Percentiles rank a stretch among this genome's conserved stretches.
phyloP scores from a whole-genome alignment of 1,284 basidiomycete genomes.

The Fomitopsis palustris region DNA sequence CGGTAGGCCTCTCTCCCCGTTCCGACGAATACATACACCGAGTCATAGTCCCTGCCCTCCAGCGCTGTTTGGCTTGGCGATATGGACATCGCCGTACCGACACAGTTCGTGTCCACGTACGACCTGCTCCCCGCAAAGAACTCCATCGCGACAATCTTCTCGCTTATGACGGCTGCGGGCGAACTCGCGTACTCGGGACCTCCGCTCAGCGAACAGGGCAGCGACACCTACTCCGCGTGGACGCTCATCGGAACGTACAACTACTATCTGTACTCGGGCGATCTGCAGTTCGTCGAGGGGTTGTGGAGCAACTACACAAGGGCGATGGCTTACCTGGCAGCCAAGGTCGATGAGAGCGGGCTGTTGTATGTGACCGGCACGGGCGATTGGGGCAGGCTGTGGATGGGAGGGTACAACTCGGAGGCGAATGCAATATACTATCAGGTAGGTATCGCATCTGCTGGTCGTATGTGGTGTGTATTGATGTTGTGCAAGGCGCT shows the following conservation, averaged over 20 bases:
- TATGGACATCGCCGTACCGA: slow-evolving; percentile 61
- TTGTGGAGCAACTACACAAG: slow-evolving; percentile 50
- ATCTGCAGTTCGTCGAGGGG: slow-evolving; percentile 37
- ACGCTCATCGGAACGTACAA: slow-evolving; percentile 44
- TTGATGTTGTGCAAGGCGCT: slow-evolving; percentile 33
- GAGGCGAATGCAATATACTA: slow-evolving; percentile 48
- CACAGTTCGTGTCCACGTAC: slow-evolving; percentile 57
- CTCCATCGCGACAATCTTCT: slow-evolving; percentile 56
- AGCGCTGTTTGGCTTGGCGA: slow-evolving; percentile 57
- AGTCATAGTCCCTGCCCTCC: background rate
- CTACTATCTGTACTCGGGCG: slow-evolving; percentile 45
- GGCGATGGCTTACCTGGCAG: slow-evolving; percentile 41
- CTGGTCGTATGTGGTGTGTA: background rate
- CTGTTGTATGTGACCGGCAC: slow-evolving; percentile 44
- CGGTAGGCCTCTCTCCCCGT: slow-evolving; percentile 31
- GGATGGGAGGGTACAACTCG: slow-evolving; percentile 44
- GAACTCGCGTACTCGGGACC: slow-evolving; percentile 56
- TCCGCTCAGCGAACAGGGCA: slow-evolving; percentile 48
- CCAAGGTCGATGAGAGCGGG: slow-evolving; percentile 42
- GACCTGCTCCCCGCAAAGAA: slow-evolving; percentile 53
- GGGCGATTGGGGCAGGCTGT: slow-evolving; percentile 49
- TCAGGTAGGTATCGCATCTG: slow-evolving; percentile 24
- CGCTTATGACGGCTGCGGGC: slow-evolving; percentile 49
- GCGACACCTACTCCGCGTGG: slow-evolving; percentile 42
- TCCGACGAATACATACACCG: background rate